phyloP scores from a whole-genome alignment of 179 eudicot species.

The Drosera spatulata region DNA sequence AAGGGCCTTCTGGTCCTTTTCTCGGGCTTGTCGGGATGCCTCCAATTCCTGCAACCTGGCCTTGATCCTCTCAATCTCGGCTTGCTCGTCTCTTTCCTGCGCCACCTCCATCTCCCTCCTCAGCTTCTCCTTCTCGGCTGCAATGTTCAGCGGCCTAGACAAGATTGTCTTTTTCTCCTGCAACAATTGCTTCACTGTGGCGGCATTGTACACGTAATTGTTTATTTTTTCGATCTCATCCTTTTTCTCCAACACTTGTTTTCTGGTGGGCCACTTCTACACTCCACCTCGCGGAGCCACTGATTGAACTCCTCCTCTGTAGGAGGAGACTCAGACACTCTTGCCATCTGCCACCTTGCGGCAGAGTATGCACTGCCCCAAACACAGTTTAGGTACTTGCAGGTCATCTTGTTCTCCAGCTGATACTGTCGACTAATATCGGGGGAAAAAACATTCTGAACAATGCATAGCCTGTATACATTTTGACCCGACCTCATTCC shows the following conservation, averaged over 20 bases:
- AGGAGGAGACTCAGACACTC: conserved; percentile 81
- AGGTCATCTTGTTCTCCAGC: conserved; percentile 82
- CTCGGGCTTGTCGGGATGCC: conserved; percentile 35
- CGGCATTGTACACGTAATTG: conserved; percentile 78
- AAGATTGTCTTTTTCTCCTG: conserved; percentile 93
- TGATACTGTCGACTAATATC: conserved; percentile 55
- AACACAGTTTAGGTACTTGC: conserved; percentile 81
- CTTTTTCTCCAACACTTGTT: conserved; percentile 71
- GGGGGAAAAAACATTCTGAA: conserved; percentile 79
- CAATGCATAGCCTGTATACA: conserved; percentile 77
- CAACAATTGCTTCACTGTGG: conserved; percentile 90
- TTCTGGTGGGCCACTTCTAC: conserved; percentile 76
- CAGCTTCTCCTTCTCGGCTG: conserved; percentile 90
- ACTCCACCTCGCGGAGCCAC: conserved; percentile 88
- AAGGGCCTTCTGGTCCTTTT: conserved; percentile 48
- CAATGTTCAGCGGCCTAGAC: conserved; percentile 78
- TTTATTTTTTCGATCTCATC: conserved; percentile 61
- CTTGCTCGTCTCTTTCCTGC: conserved; percentile 53
- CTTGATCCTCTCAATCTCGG: conserved; percentile 59
- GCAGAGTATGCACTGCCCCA: conserved; percentile 99
- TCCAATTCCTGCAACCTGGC: conserved; percentile 60
- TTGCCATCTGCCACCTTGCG: conserved; percentile 99
- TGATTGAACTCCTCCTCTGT: conserved; percentile 79
- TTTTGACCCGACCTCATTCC: conserved; percentile 70
- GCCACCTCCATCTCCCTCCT: conserved; percentile 82